These are phyloP conservation scores for Bryoglossum gracile DNA, from an alignment of 495 filamentous ascomycete species.

Conservation along the genomic window DNA sequence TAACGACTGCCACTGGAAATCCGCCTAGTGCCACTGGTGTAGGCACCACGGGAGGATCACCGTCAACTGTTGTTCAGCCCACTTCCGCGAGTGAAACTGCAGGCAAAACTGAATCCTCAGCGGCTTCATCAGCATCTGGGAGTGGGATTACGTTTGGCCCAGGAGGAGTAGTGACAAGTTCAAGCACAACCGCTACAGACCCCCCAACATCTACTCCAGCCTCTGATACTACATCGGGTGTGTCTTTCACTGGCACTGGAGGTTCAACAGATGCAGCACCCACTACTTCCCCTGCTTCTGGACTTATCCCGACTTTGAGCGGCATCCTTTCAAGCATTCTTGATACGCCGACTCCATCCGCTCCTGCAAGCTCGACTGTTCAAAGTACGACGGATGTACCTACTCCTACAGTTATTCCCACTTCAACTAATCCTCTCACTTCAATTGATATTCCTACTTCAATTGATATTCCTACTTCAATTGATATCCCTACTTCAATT, in stretches of 20 bases:
- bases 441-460: too few species aligned
- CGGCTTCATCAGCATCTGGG: constrained; percentile 1
- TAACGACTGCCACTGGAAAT: too few species aligned
- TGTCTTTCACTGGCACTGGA: constrained; percentile 11
- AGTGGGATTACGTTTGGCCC: constrained; percentile 21
- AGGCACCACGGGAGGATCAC: too few species aligned
- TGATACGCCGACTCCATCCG: background rate
- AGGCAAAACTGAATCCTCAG: constrained; percentile 8
- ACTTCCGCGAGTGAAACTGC: constrained; percentile 6
- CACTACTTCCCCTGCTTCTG: background rate
- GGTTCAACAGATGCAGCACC: constrained; percentile 11
- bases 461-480: background rate
- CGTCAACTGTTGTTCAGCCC: constrained; percentile 16
- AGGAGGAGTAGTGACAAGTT: constrained; percentile 20
- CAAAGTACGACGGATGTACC: constrained; percentile 1
- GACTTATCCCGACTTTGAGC: background rate
- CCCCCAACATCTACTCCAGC: constrained; percentile 1
- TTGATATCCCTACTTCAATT: background rate
- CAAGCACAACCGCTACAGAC: background rate
- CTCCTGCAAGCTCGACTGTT: background rate
- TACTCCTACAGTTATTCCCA: constrained; percentile 25
- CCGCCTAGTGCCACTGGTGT: too few species aligned
- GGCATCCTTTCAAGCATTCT: background rate
- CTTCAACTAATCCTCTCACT: constrained; percentile 8
- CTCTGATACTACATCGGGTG: background rate